Base-by-base conservation (phyloP, 495 filamentous ascomycete species). In the Penicillium samsonianum region DNA sequence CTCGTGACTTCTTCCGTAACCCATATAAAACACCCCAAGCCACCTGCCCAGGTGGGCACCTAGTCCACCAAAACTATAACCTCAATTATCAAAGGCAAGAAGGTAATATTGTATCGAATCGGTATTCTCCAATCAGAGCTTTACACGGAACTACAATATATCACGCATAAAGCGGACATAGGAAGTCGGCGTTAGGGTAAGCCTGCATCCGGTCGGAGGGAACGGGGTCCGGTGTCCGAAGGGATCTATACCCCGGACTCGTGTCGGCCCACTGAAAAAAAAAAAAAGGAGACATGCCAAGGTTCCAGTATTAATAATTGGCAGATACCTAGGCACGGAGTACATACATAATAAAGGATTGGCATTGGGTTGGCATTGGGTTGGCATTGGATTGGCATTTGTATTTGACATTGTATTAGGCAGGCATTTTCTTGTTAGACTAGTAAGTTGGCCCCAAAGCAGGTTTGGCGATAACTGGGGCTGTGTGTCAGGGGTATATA, bases 211-310 rank as follows among this genome's bases (percentile, higher is more conserved):
- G 57, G 48, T 61, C 58, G 64, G 61, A 54, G 30, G 41, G 22
- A 49, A 59, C 55, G 61, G 44, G 47, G 55, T 61, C 64, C 64
- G 64, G 61, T 17, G 40, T 43, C 64, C 60, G 60, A 63, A 63
- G 22, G 45, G n/a, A 20, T 20, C 44, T 41, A 50, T 63, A 66
- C 64, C 64, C 64, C 64, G 42, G 64, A 65, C 56, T 40, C 50
- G 19, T 23, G 4, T 57, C 37, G 44, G 55, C 55, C 49, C 53
- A 51, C 11, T 8, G 22, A 14, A 31, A 14, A 11, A 19, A 20
- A 14, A 19, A 26, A 51, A 41, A 37, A 16, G 49, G 35, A 28
- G 17, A 50, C 6, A 35, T 17, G 48, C 48, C 48, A 50, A 50
- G 48, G 8, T 25, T 16, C 4, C 14, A 37, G 7, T 12, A 35